Base-by-base conservation (phyloP, 768 basidiomycete species). In the Lactarius evosmus region DNA sequence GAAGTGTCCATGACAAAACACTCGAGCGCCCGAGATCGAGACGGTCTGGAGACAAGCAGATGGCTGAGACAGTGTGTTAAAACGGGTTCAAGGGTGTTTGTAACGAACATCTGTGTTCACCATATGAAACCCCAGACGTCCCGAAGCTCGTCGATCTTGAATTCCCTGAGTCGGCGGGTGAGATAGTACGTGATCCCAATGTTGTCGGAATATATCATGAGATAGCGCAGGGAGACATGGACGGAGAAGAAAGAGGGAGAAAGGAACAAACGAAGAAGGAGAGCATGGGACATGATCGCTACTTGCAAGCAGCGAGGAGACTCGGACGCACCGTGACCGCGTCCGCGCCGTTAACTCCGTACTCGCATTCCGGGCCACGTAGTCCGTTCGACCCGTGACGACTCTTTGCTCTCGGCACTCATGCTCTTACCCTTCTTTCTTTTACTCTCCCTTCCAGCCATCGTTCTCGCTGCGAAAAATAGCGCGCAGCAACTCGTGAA, bases 221-320 rank as follows among this genome's bases (percentile, higher is more conserved):
- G 84, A 72, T 98, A 98, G 70, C 88, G 85, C 67, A 98, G 86
- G 33, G 95, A 95, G 69, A 95, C 89, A 79, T 95, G 91, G 60
- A 96, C 90, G 12, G 90, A 91, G 78, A 97, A 98, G 80, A 92
- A 98, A 38, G 87, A 86, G 4, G 92, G 89, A 22, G 92, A 93
- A 62, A 95, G 87, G 74, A 97, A 96, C 55, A 98, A 86, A 33
- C 95, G 88, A 60, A 98, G 84, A 58, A 95, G 87, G 65, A 94
- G 81, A 52, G 85, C 91, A 89, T 94, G 90, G 69, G 88, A 90
- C 76, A 76, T 67, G 62, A 40, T 61, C 54, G n/a, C n/a, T n/a
- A n/a, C n/a, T n/a, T n/a, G 57, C 25, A 14, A 33, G 14, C 25
- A 29, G 27, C 51, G 41, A 34, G n/a, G n/a, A n/a, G n/a, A n/a